phyloP scores from a whole-genome alignment of 768 basidiomycete genomes.

The Kockovaella imperatae region DNA sequence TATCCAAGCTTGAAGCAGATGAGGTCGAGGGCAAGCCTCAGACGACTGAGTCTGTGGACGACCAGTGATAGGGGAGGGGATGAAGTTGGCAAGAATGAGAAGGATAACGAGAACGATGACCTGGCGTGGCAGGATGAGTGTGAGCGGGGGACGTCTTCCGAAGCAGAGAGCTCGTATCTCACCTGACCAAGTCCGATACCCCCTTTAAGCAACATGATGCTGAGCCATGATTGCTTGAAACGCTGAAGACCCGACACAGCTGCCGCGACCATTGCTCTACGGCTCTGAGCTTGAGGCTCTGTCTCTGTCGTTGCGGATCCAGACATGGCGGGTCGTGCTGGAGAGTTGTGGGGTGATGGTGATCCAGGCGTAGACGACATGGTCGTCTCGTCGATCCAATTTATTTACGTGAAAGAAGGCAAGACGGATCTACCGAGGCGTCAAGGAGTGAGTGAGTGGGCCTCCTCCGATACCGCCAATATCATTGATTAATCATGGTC shows the following conservation, averaged over 20 bases:
- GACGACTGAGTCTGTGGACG: conserved; percentile 16
- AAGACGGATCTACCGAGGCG: too few species aligned
- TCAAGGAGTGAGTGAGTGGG: too few species aligned
- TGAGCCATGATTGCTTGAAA: conserved; percentile 31
- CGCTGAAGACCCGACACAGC: conserved; percentile 21
- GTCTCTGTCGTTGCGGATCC: too few species aligned
- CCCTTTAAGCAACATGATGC: conserved; percentile 29
- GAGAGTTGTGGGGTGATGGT: too few species aligned
- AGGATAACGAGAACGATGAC: conserved; percentile 21
- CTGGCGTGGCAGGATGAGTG: conserved; percentile 5
- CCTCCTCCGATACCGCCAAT: too few species aligned
- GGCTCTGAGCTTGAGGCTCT: too few species aligned
- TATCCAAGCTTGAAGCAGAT: conserved; percentile 32
- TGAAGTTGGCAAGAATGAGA: conserved; percentile 19
- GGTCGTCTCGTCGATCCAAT: too few species aligned
- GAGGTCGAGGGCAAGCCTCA: conserved; percentile 19
- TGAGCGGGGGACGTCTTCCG: background rate
- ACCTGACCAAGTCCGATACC: conserved; percentile 33
- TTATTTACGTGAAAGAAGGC: too few species aligned
- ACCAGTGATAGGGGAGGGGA: conserved; percentile 15
- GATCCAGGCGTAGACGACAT: too few species aligned
- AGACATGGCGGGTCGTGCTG: too few species aligned
- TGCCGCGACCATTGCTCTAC: conserved; percentile 9
- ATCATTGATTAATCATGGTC: too few species aligned
- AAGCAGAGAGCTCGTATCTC: conserved; percentile 1